Conservation (phyloP, 1,139 yeast genomes). For the Kodamaea derodonti region DNA sequence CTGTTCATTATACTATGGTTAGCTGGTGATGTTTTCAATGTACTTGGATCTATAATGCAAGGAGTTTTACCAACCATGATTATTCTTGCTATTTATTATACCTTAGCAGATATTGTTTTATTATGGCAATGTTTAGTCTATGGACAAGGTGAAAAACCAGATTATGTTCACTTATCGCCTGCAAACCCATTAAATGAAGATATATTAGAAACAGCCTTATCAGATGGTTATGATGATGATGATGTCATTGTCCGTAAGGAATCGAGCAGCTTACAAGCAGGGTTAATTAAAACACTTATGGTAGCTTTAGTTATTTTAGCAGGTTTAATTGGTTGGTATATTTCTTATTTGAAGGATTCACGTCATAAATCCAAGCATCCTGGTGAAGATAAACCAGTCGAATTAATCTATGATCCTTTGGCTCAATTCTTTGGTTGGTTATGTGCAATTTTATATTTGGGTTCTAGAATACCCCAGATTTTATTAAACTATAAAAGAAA, state of each 20-base stretch:
- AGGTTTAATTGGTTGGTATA: constrained; percentile 84
- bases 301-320: constrained; percentile 68
- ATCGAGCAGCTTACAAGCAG: constrained; percentile 17
- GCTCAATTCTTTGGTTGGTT: constrained; percentile 93
- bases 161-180: constrained; percentile 79
- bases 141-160: constrained; percentile 58
- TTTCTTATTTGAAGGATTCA: constrained; percentile 47
- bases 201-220: constrained; percentile 55
- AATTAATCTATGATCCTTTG: constrained; percentile 59
- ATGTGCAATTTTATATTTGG: constrained; percentile 80
- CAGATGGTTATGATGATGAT: constrained; percentile 15
- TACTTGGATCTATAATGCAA: constrained; percentile 82
- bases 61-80: constrained; percentile 92
- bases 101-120: constrained; percentile 81
- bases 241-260: constrained; percentile 5
- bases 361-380: constrained; percentile 28
- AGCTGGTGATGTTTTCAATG: constrained; percentile 87
- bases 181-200: constrained; percentile 81
- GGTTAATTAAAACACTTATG: constrained; percentile 55
- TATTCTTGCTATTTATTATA: constrained; percentile 84
- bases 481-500: constrained; percentile 76
- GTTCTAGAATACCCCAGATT: constrained; percentile 89
- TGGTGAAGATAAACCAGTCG: constrained; percentile 27
- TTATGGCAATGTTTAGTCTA: constrained; percentile 78
- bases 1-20: constrained; percentile 83